A percentile compares a stretch with the other conserved stretches of the same genome.
These are phyloP conservation scores for Willaertia magna DNA, from an alignment of 208 protist genomes.

Conservation along the genomic window DNA sequence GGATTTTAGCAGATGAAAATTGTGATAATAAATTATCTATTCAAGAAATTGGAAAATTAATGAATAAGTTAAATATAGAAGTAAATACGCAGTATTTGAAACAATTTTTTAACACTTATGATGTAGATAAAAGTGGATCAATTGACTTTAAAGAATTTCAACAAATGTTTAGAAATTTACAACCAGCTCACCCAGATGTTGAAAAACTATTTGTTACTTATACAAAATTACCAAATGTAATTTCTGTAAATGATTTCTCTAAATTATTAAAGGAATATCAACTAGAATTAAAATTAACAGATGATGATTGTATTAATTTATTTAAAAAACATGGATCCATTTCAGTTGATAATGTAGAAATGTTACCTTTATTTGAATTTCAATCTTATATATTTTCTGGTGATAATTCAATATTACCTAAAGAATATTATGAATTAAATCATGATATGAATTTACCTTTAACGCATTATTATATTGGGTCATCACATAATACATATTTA, in stretches of 20 bases:
- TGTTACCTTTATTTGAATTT: background rate
- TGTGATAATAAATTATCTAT: background rate
- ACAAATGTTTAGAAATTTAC: background rate
- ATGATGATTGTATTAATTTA: background rate
- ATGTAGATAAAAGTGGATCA: background rate
- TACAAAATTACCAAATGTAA: background rate
- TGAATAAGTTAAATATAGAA: background rate
- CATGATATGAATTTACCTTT: slow-evolving; percentile 59
- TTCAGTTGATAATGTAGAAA: background rate
- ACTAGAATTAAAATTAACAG: background rate
- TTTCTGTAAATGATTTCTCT: slow-evolving; percentile 15
- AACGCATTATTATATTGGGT: slow-evolving; percentile 68
- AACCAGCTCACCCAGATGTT: background rate
- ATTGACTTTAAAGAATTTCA: slow-evolving; percentile 4
- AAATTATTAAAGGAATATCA: slow-evolving; percentile 29
- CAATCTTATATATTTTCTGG: slow-evolving; percentile 2
- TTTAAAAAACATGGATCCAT: background rate
- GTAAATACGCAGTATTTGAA: background rate
- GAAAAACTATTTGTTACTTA: slow-evolving; percentile 6
- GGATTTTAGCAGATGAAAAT: slow-evolving; percentile 5
- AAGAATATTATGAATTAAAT: too few relatives aligned
- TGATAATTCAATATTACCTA: background rate
- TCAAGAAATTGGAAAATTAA: background rate
- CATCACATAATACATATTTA: slow-evolving; percentile 89
- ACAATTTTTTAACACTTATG: background rate